Evolutionary conservation across 345 rosid species (phyloP).

Genomic region (Salix udensis): DNA sequence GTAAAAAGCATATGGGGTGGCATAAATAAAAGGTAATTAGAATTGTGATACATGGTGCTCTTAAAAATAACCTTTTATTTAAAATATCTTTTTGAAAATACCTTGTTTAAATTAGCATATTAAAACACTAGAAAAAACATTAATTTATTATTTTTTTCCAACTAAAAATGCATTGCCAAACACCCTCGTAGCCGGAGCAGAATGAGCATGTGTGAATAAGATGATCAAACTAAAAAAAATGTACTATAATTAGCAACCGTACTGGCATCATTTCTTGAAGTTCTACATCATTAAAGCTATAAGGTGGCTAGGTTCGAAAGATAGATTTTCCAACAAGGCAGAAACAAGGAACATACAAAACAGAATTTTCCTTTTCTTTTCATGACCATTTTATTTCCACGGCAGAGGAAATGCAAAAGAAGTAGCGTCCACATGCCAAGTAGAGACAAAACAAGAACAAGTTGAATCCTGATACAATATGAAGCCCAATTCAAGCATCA

Average conservation of each 20-base stretch:
- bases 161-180: no score
- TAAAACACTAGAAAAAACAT: no score
- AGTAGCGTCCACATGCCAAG: not conserved
- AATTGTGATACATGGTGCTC: no score
- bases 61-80: no score
- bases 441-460: constrained; percentile 3
- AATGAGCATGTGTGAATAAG: not conserved
- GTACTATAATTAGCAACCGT: not conserved
- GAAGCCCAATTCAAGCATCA: not conserved
- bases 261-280: not conserved
- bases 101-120: no score
- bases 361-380: not conserved
- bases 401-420: not conserved
- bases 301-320: not conserved
- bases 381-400: constrained; percentile 2
- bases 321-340: not conserved
- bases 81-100: no score
- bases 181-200: not conserved
- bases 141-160: no score
- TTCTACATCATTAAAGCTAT: not conserved
- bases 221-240: not conserved
- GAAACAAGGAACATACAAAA: not conserved
- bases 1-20: no score
- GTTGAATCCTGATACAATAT: not conserved
- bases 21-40: no score